Conservation (phyloP, 148 eudicot species). For the Camellia japonica region DNA sequence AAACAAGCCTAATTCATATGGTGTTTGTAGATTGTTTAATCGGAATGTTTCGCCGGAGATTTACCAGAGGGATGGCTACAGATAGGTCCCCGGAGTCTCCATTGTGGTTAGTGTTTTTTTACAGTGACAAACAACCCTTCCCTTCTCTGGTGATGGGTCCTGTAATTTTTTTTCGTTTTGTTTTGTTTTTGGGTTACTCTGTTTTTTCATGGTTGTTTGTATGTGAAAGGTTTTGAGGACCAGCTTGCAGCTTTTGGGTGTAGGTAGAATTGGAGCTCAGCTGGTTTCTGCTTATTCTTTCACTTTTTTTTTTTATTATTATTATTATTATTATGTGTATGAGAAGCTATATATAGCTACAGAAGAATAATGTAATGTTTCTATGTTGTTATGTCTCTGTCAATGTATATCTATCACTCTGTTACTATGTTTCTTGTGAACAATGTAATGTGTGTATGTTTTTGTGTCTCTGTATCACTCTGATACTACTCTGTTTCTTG, state of each 20-base stretch:
- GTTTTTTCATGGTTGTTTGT: neutral
- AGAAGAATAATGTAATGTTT: neutral
- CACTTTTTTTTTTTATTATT: neutral
- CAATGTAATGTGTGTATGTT: neutral
- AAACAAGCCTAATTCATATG: conserved; percentile 37
- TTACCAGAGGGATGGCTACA: conserved; percentile 67
- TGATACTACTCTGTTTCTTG: neutral
- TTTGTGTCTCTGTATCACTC: too few species aligned
- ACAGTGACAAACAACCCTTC: neutral
- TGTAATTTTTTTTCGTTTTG: neutral
- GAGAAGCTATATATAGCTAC: conserved; percentile 7
- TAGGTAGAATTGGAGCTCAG: conserved; percentile 66
- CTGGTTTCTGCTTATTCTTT: conserved; percentile 63
- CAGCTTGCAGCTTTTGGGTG: conserved; percentile 63
- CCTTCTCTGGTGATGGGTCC: conserved; percentile 6
- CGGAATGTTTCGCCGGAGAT: conserved; percentile 20
- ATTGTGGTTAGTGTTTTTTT: neutral
- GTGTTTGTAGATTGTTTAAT: neutral
- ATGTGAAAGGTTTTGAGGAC: conserved; percentile 27
- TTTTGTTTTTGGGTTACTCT: neutral
- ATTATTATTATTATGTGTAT: neutral
- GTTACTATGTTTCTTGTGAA: conserved; percentile 6
- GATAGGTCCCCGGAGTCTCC: conserved; percentile 67
- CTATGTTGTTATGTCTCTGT: conserved; percentile 5
- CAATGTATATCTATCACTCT: neutral